A percentile compares a stretch with the other conserved stretches of the same genome.
phyloP scores from a whole-genome alignment of 768 basidiomycete species.

The Agrocybe praecox region DNA sequence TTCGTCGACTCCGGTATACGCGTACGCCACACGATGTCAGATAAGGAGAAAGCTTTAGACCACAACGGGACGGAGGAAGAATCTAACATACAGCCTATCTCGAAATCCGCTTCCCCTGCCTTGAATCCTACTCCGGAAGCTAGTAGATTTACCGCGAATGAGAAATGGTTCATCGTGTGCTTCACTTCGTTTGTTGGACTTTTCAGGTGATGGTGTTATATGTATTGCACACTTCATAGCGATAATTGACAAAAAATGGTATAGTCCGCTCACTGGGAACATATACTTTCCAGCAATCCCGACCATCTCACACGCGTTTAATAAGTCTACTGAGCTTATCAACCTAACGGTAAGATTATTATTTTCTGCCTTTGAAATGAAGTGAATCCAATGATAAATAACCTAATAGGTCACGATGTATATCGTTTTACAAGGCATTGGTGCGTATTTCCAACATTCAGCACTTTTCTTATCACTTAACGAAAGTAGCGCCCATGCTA shows the following conservation, averaged over 20 bases:
- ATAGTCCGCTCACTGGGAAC: slow-evolving; percentile 70
- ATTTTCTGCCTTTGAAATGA: not conserved
- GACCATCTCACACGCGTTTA: slow-evolving; percentile 60
- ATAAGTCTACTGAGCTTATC: slow-evolving; percentile 69
- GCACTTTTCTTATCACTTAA: not conserved
- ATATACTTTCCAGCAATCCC: slow-evolving; percentile 86
- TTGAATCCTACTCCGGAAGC: not conserved
- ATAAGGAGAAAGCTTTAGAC: too few relatives aligned
- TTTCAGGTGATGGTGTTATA: slow-evolving; percentile 53
- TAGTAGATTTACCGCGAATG: slow-evolving; percentile 46
- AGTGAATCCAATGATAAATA: too few relatives aligned
- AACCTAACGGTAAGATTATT: slow-evolving; percentile 62
- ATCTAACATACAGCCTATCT: too few relatives aligned
- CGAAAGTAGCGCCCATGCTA: slow-evolving; percentile 56
- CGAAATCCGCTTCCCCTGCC: not conserved
- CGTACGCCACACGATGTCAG: too few relatives aligned
- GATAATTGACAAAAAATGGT: not conserved
- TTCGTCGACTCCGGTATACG: too few relatives aligned
- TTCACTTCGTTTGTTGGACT: slow-evolving; percentile 59
- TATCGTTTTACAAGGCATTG: slow-evolving; percentile 67
- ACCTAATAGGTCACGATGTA: slow-evolving; percentile 60
- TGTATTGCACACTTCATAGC: not conserved
- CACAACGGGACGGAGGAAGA: too few relatives aligned
- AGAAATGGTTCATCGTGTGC: slow-evolving; percentile 72
- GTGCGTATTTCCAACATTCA: slow-evolving; percentile 31